Evolutionary conservation across 257 asterid genomes (phyloP).

Genomic region (Nyctanthes arbortristis): DNA sequence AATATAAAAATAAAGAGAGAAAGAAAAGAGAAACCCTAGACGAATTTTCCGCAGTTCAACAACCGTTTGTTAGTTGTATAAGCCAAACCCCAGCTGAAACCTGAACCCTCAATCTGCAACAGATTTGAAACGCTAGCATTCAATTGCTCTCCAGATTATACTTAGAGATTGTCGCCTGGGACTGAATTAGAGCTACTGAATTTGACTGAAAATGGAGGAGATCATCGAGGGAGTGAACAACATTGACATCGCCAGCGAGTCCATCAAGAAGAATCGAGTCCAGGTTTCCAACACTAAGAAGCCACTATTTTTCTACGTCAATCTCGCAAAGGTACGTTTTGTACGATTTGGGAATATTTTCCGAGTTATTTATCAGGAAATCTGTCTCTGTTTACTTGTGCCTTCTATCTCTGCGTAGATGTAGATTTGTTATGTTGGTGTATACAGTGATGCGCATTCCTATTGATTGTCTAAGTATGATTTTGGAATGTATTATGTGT

Average conservation of each 20-base stretch:
- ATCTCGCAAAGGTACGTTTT: constrained; percentile 60
- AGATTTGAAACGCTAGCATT: neutral
- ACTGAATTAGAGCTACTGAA: neutral
- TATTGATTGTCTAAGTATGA: constrained; percentile 21
- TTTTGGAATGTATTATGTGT: neutral
- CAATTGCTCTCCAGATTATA: neutral
- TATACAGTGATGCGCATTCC: neutral
- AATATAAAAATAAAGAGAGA: no score
- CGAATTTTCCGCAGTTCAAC: no score
- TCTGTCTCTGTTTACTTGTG: neutral
- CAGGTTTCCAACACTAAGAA: constrained; percentile 77
- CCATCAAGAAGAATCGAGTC: constrained; percentile 63
- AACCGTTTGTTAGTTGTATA: no score
- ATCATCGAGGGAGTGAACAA: constrained; percentile 54
- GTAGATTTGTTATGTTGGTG: neutral
- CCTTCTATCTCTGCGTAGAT: neutral
- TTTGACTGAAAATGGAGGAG: constrained; percentile 50
- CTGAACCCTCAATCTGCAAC: neutral
- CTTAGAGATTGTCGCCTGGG: neutral
- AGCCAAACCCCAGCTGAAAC: neutral
- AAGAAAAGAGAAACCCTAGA: no score
- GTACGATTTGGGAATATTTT: neutral
- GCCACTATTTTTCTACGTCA: constrained; percentile 75
- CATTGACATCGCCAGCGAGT: constrained; percentile 42
- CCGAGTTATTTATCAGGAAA: neutral